Percentiles rank a stretch among this genome's conserved stretches.
Evolutionary conservation across 306 rosid species (phyloP).

Genomic region (Castanea sativa): DNA sequence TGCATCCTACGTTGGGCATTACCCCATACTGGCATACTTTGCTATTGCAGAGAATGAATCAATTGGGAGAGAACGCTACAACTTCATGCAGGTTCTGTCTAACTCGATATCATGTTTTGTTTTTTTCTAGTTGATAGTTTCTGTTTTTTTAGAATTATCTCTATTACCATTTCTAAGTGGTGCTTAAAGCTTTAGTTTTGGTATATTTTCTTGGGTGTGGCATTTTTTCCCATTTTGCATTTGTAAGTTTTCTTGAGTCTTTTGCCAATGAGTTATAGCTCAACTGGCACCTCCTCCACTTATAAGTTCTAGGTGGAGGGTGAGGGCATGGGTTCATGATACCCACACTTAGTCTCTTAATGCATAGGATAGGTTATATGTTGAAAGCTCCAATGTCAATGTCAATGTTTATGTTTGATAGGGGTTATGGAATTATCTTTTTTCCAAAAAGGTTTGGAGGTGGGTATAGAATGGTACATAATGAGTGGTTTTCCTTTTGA

Average conservation of each 20-base stretch:
- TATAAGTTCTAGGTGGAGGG: too few relatives aligned
- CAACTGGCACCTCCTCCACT: too few relatives aligned
- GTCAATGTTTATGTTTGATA: not conserved
- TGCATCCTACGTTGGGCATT: slow-evolving; percentile 90
- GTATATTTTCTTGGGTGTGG: not conserved
- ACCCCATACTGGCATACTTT: slow-evolving; percentile 69
- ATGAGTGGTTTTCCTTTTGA: not conserved
- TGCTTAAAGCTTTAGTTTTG: not conserved
- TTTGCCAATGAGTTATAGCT: not conserved
- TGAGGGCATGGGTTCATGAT: too few relatives aligned
- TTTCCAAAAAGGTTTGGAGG: not conserved
- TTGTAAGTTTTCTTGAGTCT: not conserved
- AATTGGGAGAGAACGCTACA: slow-evolving; percentile 87
- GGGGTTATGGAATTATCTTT: not conserved
- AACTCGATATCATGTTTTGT: not conserved
- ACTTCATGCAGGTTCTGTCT: slow-evolving; percentile 74
- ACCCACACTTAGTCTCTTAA: too few relatives aligned
- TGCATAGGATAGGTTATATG: not conserved
- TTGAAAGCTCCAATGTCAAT: not conserved
- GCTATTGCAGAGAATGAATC: slow-evolving; percentile 95
- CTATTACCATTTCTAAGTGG: not conserved
- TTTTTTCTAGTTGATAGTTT: not conserved
- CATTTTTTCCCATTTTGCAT: not conserved
- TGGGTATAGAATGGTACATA: not conserved
- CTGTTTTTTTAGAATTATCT: not conserved